phyloP scores from a whole-genome alignment of 208 protist species.

The Acanthamoeba triangularis region DNA sequence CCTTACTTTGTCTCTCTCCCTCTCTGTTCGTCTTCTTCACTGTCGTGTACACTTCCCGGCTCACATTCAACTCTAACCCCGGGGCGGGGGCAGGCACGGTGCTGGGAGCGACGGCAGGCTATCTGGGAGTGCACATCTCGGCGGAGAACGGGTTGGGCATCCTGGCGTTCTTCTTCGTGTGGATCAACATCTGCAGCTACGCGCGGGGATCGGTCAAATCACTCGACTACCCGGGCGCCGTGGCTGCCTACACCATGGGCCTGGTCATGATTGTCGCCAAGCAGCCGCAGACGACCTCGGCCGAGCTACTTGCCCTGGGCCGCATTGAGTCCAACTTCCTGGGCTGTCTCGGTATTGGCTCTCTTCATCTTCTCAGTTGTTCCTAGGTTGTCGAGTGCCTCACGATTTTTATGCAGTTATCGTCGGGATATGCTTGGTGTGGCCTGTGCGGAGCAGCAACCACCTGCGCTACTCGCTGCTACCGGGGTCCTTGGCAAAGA shows the following conservation, averaged over 20 bases:
- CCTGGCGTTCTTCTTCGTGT: constrained; percentile 58
- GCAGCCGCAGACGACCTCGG: not conserved
- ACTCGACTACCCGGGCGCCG: constrained; percentile 37
- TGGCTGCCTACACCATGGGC: constrained; percentile 51
- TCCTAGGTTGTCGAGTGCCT: too few species aligned
- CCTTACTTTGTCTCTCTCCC: too few species aligned
- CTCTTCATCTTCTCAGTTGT: too few species aligned
- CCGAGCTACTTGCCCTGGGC: constrained; percentile 21
- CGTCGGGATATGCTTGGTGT: not conserved
- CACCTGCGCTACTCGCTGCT: not conserved
- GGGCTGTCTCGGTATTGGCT: not conserved
- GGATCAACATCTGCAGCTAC: constrained; percentile 29
- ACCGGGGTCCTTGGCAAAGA: not conserved
- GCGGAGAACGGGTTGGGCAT: constrained; percentile 1
- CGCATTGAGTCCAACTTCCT: constrained; percentile 70
- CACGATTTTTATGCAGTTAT: not conserved
- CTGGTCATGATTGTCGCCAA: constrained; percentile 65
- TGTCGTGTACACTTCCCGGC: not conserved
- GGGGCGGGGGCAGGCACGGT: constrained; percentile 13
- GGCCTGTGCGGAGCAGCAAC: not conserved
- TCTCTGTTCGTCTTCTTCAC: too few species aligned
- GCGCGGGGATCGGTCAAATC: constrained; percentile 39
- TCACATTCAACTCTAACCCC: not conserved
- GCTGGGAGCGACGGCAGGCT: not conserved
- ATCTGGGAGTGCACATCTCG: not conserved